Percentiles rank a stretch among this genome's conserved stretches.
Evolutionary conservation across 805 yeast genomes (phyloP).

Genomic region (Torulaspora indica): DNA sequence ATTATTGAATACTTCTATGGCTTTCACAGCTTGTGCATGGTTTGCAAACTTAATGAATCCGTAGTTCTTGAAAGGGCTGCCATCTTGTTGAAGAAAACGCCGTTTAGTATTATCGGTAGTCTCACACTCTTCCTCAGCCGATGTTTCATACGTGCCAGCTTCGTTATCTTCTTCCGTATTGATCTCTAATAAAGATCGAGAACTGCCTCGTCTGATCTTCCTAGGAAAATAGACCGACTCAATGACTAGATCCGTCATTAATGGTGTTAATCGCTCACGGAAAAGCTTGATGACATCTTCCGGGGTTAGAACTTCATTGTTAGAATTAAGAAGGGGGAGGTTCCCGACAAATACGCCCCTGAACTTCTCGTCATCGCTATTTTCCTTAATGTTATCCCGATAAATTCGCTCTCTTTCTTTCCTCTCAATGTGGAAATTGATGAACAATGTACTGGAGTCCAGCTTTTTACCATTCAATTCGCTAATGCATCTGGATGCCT

Average conservation of each 20-base stretch:
- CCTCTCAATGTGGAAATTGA: slow-evolving; percentile 62
- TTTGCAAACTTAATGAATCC: slow-evolving; percentile 51
- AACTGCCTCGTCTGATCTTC: slow-evolving; percentile 16
- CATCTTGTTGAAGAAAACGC: slow-evolving; percentile 13
- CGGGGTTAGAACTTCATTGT: slow-evolving; percentile 29
- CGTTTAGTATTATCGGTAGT: slow-evolving; percentile 6
- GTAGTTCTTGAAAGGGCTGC: slow-evolving; percentile 38
- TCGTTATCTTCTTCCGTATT: slow-evolving; percentile 1
- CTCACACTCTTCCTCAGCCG: neutral
- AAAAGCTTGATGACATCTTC: slow-evolving; percentile 38
- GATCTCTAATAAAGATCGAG: slow-evolving; percentile 9
- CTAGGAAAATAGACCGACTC: slow-evolving; percentile 33
- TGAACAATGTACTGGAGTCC: slow-evolving; percentile 38
- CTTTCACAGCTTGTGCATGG: slow-evolving; percentile 46
- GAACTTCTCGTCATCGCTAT: slow-evolving; percentile 44
- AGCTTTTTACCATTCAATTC: slow-evolving; percentile 44
- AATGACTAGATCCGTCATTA: slow-evolving; percentile 17
- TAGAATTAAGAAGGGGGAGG: slow-evolving; percentile 41
- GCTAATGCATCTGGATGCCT: slow-evolving; percentile 60
- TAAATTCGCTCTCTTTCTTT: slow-evolving; percentile 48
- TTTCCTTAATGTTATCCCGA: slow-evolving; percentile 38
- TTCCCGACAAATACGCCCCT: slow-evolving; percentile 52
- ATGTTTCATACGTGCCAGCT: neutral
- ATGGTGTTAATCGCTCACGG: slow-evolving; percentile 41
- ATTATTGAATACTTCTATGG: slow-evolving; percentile 47